phyloP scores from a whole-genome alignment of 257 asterid genomes.

The Cynanchum wilfordii region DNA sequence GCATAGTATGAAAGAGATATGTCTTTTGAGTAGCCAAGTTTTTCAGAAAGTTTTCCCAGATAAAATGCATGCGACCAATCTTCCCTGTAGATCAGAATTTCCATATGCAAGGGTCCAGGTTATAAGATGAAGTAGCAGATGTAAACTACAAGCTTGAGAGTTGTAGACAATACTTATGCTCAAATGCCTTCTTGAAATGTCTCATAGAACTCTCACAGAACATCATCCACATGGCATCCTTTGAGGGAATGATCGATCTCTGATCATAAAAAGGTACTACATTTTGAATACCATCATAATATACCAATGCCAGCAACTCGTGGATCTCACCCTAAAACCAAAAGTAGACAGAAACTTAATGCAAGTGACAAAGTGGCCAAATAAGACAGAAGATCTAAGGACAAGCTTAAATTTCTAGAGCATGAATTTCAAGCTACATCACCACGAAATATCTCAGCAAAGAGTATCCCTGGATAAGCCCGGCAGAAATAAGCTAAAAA shows the following conservation, averaged over 20 bases:
- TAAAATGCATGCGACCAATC: conserved; percentile 98
- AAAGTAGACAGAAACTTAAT: conserved; percentile 8
- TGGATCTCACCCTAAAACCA: conserved; percentile 91
- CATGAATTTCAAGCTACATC: neutral
- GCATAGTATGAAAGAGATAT: conserved; percentile 68
- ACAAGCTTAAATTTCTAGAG: neutral
- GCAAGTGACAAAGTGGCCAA: neutral
- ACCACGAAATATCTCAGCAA: neutral
- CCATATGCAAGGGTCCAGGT: conserved; percentile 17
- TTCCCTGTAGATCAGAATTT: conserved; percentile 52
- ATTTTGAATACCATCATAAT: conserved; percentile 94
- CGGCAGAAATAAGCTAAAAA: neutral
- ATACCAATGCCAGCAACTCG: conserved; percentile 87
- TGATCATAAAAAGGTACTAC: conserved; percentile 98
- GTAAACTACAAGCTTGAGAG: conserved; percentile 23
- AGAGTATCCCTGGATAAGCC: neutral
- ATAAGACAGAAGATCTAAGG: neutral
- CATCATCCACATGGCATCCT: conserved; percentile 67
- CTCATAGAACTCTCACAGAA: conserved; percentile 85
- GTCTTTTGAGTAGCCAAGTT: conserved; percentile 70
- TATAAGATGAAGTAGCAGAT: conserved; percentile 18
- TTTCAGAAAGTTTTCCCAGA: conserved; percentile 88
- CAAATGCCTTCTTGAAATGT: conserved; percentile 86
- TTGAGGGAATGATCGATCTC: conserved; percentile 61
- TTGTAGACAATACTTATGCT: conserved; percentile 54